Evolutionary conservation across 2,329 filamentous ascomycete species (phyloP).

Genomic region (Plenodomus lindquistii): DNA sequence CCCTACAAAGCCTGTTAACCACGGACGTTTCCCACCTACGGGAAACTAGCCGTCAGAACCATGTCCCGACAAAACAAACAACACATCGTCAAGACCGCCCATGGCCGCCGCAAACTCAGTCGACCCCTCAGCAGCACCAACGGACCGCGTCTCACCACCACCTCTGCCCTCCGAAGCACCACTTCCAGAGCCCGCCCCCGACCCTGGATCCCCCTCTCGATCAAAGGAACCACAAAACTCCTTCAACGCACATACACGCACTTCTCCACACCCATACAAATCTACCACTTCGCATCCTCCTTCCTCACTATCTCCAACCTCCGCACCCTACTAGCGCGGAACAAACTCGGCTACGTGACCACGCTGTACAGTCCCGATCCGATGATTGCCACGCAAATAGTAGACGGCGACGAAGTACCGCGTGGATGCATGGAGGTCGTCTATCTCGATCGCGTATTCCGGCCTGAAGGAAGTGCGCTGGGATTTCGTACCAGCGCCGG

Average conservation of each 20-base stretch:
- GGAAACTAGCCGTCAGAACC: too few species aligned
- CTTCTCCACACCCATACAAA: constrained; percentile 3
- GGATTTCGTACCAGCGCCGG: constrained; percentile 17
- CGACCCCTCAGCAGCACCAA: too few species aligned
- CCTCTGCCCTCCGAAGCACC: neutral
- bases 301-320: constrained; percentile 9
- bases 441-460: constrained; percentile 21
- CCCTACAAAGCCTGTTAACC: neutral
- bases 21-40: too few species aligned
- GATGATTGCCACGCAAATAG: neutral
- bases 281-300: constrained; percentile 24
- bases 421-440: constrained; percentile 19
- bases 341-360: constrained; percentile 13
- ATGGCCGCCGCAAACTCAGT: too few species aligned
- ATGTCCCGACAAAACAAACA: neutral
- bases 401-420: constrained; percentile 22
- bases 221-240: neutral
- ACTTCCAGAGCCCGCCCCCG: too few species aligned
- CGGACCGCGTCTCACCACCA: neutral
- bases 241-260: constrained; percentile 21
- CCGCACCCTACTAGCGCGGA: neutral
- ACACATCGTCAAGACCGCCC: neutral
- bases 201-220: neutral
- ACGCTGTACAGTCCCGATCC: constrained; percentile 16
- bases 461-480: constrained; percentile 22